Evolutionary conservation across 2,329 filamentous ascomycete genomes (phyloP), one percentile per base, ranked within the genome.

Genomic region (Epichloe uncinata): DNA sequence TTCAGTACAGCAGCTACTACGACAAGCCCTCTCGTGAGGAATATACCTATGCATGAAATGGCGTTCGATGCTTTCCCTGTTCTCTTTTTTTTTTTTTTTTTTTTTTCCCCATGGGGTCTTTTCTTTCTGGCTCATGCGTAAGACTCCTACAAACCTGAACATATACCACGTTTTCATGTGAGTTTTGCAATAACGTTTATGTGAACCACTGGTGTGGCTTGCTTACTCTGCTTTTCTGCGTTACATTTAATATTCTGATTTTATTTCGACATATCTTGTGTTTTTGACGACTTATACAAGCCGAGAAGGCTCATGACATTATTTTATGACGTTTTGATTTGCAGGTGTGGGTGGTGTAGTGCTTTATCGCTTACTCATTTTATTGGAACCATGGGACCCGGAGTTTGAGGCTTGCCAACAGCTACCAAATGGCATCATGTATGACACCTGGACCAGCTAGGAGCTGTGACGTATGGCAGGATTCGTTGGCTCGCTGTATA

Each of bases 1-100:
- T 67, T n/a, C 55, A 57, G 33, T 69, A 63, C 54, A 62, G 59
- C 55, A 61, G 58, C 56, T 56, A 52, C 46, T 57, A 64, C 50
- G 53, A 57, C 26, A 53, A 50, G 45, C 50, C 57, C 22, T 58
- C 59, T 36, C 60, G 55, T 18, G 61, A 63, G 26, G 57, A 60
- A 12, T 56, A 55, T 48, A 42, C 56, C 6, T 60, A 56, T 53
- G 55, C 53, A 48, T 59, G 53, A 52, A 56, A 45, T 22, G 53
- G 53, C 50, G 48, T 53, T 54, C 49, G 50, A 15, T 45, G 6
- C 8, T 37, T 42, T 42, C 45, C 22, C 35, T 6, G 26, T 49
- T 22, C 20, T 45, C 22, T 33, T 38, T 36, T 49, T 50, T 41
- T 46, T 26, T 7, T 6, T 22, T 6, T 8, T n/a, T n/a, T n/a